These are phyloP conservation scores for Solanum hybrid DNA, from an alignment of 305 asterid species.

Conservation along the genomic window DNA sequence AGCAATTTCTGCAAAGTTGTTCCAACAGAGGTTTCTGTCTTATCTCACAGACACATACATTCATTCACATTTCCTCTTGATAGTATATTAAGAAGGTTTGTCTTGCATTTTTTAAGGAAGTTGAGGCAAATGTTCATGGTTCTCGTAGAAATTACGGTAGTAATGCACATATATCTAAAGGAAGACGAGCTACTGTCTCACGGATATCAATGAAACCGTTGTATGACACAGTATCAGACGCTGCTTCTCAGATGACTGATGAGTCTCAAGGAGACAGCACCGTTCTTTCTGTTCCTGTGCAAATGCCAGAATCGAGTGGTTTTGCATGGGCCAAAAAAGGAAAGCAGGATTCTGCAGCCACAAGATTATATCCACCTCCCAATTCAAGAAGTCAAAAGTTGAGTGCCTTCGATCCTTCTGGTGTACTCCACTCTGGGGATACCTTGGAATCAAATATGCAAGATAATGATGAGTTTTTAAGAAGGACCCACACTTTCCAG, in stretches of 20 bases:
- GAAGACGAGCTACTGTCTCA: conserved; percentile 35
- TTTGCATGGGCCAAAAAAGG: conserved; percentile 45
- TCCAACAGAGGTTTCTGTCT: conserved; percentile 45
- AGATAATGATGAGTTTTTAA: conserved; percentile 21
- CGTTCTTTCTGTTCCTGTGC: conserved; percentile 41
- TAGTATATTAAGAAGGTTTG: not conserved
- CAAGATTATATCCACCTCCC: conserved; percentile 29
- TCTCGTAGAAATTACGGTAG: conserved; percentile 24
- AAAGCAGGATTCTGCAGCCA: conserved; percentile 34
- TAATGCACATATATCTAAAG: conserved; percentile 21
- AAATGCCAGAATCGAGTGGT: conserved; percentile 33
- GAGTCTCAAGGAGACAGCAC: conserved; percentile 41
- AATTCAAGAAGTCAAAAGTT: conserved; percentile 29
- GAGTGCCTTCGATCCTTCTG: conserved; percentile 18
- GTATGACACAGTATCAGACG: conserved; percentile 56
- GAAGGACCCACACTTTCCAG: conserved; percentile 7
- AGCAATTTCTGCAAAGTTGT: conserved; percentile 35
- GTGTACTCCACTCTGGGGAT: conserved; percentile 7
- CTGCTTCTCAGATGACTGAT: conserved; percentile 45
- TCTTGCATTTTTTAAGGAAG: conserved; percentile 29
- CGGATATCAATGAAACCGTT: conserved; percentile 35
- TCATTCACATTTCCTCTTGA: not conserved
- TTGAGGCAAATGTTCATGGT: conserved; percentile 26
- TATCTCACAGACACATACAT: not conserved
- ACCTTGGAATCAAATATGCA: conserved; percentile 25